Evolutionary conservation across 106 monocot species (phyloP).

Genomic region (Hemerocallis citrina): DNA sequence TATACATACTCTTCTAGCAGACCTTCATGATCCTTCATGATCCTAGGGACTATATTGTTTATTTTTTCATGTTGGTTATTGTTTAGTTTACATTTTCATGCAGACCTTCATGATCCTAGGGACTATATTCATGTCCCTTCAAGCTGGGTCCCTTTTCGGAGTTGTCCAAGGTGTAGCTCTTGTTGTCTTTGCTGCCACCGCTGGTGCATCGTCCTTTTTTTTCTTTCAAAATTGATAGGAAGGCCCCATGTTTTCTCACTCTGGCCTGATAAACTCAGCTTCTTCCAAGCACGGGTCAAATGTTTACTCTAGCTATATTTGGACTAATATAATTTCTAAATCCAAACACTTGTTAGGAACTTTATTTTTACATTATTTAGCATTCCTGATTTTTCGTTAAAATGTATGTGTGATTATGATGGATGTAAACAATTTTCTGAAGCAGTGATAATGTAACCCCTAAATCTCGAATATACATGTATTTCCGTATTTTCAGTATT

Average conservation of each 20-base stretch:
- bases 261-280: slow-evolving; percentile 87
- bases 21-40: too few relatives aligned
- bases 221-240: slow-evolving; percentile 89
- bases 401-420: too few relatives aligned
- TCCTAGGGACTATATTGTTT: slow-evolving; percentile 87
- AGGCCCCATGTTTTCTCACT: slow-evolving; percentile 74
- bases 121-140: slow-evolving; percentile 97
- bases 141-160: slow-evolving; percentile 91
- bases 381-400: too few relatives aligned
- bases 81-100: slow-evolving; percentile 91
- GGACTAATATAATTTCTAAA: too few relatives aligned
- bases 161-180: slow-evolving; percentile 57
- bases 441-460: too few relatives aligned
- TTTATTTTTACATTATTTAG: too few relatives aligned
- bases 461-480: too few relatives aligned
- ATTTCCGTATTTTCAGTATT: too few relatives aligned
- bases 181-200: slow-evolving; percentile 91
- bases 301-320: too few relatives aligned
- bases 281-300: slow-evolving; percentile 83
- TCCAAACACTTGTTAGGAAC: too few relatives aligned
- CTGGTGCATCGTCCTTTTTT: slow-evolving; percentile 92
- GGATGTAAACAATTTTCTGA: too few relatives aligned
- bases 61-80: slow-evolving; percentile 87
- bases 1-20: too few relatives aligned
- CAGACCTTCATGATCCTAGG: slow-evolving; percentile 99